Evolutionary conservation across 2,329 filamentous ascomycete species (phyloP), one percentile per base, ranked within the genome.

Genomic region (Penicillium sp.): DNA sequence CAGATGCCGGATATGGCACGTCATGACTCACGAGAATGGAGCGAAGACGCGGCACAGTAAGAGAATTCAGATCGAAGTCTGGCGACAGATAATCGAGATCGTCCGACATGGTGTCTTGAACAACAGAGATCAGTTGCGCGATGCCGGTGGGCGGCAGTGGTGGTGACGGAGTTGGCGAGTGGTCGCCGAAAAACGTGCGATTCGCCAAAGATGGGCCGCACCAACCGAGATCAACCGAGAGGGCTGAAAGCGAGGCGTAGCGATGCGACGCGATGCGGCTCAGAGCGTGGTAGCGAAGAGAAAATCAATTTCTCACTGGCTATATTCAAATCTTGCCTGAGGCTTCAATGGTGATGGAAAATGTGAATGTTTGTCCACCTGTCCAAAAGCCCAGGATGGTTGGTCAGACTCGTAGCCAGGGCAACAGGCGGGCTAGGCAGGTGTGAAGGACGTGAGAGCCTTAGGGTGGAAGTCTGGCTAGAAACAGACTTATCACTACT

Each of bases 1-100:
- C 90, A 4, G 84, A 90, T 0, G 88, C 84, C 4, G 90, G 85
- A 66, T 95, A 97, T 34, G 82, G 73, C 62, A 97, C 76, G 65
- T 90, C 86, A 73, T 98, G 88, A 56, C 83, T 86, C 62, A 97
- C 87, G 49, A 98, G 82, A 56, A 97, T 94, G 42, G 87, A 91
- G 61, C 93, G 88, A 59, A 98, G 76, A 39, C 86, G 86, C 27
- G 93, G 90, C 43, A 97, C 83, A 1, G 90, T 97, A 54, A 97
- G 80, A 55, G 80, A 82, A 64, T 79, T 78, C 18, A 93, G 83
- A 66, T 98, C 89, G 67, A 96, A 97, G 60, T 81, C 88, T 46
- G 88, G 80, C 64, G 90, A 83, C 29, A 97, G 83, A 67, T 97
- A 98, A 57, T 89, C 86, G 58, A 85, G 71, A 57, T 90, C 87